These are phyloP conservation scores for Salvia splendens DNA, from an alignment of 257 asterid species.

Conservation along the genomic window DNA sequence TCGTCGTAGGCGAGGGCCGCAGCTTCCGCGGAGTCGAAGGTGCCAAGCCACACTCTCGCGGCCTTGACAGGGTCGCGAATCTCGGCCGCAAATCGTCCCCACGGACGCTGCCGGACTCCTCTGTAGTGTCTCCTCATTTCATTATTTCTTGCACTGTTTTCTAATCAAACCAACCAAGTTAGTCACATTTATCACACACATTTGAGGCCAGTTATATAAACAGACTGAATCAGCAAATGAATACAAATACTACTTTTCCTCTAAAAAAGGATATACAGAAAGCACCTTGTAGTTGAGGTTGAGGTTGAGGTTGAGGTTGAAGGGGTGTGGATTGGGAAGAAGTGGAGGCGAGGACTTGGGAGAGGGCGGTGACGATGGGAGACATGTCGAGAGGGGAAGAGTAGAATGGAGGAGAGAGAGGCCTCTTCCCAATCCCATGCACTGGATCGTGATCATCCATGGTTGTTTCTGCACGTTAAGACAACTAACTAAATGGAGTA, in stretches of 20 bases:
- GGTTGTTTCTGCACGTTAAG: neutral
- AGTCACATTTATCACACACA: no score
- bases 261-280: neutral
- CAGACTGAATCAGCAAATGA: no score
- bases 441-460: conserved; percentile 39
- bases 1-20: conserved; percentile 83
- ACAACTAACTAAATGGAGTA: neutral
- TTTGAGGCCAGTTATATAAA: no score
- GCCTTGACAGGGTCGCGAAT: conserved; percentile 84
- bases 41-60: conserved; percentile 83
- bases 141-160: neutral
- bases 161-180: neutral
- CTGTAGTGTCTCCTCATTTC: conserved; percentile 66
- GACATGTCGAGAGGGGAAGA: conserved; percentile 75
- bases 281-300: conserved; percentile 43
- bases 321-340: neutral
- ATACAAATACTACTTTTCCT: no score
- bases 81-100: conserved; percentile 96
- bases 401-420: conserved; percentile 43
- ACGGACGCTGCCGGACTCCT: conserved; percentile 84
- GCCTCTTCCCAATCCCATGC: conserved; percentile 55
- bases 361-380: conserved; percentile 78
- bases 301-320: conserved; percentile 14
- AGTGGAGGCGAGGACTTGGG: conserved; percentile 69
- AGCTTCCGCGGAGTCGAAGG: conserved; percentile 71